Conservation (phyloP, 805 yeast genomes). For the Barnettozyma salicaria region DNA sequence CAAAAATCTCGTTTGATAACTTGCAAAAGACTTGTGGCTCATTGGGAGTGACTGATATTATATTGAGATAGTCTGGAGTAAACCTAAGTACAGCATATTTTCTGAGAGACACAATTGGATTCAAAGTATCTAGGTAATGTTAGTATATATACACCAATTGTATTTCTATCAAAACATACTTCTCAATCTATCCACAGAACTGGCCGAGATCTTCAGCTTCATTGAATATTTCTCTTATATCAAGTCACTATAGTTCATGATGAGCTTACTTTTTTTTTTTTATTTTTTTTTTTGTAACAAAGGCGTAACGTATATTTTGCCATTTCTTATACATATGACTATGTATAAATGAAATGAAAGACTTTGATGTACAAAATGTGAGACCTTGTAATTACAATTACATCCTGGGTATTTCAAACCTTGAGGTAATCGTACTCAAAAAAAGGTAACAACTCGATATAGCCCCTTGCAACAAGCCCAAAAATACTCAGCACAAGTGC, state of each 20-base stretch:
- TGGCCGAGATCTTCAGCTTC: constrained; percentile 28
- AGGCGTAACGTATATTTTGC: too few species aligned
- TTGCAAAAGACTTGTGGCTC: constrained; percentile 71
- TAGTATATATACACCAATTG: neutral
- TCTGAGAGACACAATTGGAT: constrained; percentile 45
- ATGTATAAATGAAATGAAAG: too few species aligned
- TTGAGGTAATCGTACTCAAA: constrained; percentile 56
- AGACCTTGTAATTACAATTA: constrained; percentile 25
- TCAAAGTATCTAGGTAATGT: constrained; percentile 33
- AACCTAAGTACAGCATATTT: constrained; percentile 53
- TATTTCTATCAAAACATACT: constrained; percentile 16
- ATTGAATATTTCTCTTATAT: constrained; percentile 11
- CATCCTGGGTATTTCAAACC: constrained; percentile 24
- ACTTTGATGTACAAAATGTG: constrained; percentile 16
- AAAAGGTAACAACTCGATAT: constrained; percentile 37
- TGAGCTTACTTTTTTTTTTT: neutral
- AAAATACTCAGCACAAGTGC: neutral
- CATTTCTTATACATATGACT: too few species aligned
- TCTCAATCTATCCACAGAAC: constrained; percentile 26
- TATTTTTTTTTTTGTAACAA: neutral
- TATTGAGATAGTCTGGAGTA: constrained; percentile 41
- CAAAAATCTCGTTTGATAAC: constrained; percentile 36
- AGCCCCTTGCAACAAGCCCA: constrained; percentile 36
- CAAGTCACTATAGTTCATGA: neutral
- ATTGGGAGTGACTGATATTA: constrained; percentile 45